Evolutionary conservation across 192 early-diverging fungal genomes (phyloP).

Genomic region (Glomus cerebriforme): DNA sequence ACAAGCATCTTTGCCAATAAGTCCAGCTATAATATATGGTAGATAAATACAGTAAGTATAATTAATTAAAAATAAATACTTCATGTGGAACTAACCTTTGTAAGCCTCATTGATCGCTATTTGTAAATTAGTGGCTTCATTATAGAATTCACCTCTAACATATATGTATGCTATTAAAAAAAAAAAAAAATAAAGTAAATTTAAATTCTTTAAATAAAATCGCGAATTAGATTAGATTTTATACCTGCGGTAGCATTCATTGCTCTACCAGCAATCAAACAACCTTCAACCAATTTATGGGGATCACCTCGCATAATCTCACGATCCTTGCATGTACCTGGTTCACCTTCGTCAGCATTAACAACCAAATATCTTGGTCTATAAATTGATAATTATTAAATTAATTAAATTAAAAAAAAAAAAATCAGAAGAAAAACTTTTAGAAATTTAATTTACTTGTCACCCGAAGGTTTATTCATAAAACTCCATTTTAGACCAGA

Average conservation of each 20-base stretch:
- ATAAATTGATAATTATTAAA: background rate
- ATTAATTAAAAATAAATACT: background rate
- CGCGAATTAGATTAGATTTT: background rate
- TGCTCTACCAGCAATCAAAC: slow-evolving; percentile 91
- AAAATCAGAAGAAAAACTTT: too few relatives aligned
- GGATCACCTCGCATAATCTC: slow-evolving; percentile 90
- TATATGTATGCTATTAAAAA: slow-evolving; percentile 85
- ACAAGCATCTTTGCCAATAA: slow-evolving; percentile 99
- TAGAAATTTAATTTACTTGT: slow-evolving; percentile 49
- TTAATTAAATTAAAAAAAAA: background rate
- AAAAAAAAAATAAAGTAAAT: background rate
- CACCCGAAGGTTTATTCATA: slow-evolving; percentile 93
- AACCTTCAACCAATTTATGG: slow-evolving; percentile 98
- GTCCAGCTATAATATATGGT: slow-evolving; percentile 55
- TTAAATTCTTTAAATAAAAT: background rate
- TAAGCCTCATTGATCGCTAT: slow-evolving; percentile 96
- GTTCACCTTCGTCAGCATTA: slow-evolving; percentile 99
- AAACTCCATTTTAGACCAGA: slow-evolving; percentile 99
- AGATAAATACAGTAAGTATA: background rate
- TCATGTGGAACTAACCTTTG: slow-evolving; percentile 46
- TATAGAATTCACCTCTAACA: slow-evolving; percentile 95
- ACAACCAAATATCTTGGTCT: slow-evolving; percentile 94
- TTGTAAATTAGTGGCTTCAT: slow-evolving; percentile 92
- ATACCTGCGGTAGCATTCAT: slow-evolving; percentile 92
- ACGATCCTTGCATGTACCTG: slow-evolving; percentile 98